Conservation (phyloP, 2,329 filamentous ascomycete species). For the Elsinoe ampelina region DNA sequence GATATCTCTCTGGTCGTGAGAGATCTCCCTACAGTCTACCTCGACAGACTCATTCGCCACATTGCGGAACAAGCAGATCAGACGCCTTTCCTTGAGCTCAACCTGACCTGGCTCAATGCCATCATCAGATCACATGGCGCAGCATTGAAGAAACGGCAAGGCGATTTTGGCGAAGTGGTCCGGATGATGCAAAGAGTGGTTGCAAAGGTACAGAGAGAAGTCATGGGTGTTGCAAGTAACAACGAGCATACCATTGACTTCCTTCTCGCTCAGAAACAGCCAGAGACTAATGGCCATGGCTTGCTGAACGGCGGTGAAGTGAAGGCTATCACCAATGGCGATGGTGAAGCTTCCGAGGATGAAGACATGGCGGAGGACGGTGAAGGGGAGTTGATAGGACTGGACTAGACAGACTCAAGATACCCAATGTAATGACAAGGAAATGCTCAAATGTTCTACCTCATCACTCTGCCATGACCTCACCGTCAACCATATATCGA, state of each 20-base stretch:
- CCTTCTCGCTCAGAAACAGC: conserved; percentile 41
- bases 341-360: conserved; percentile 16
- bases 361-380: conserved; percentile 27
- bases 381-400: conserved; percentile 43
- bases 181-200: conserved; percentile 74
- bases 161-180: conserved; percentile 73
- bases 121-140: conserved; percentile 71
- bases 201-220: conserved; percentile 68
- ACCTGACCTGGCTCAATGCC: conserved; percentile 83
- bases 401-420: conserved; percentile 31
- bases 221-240: conserved; percentile 74
- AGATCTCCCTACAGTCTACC: conserved; percentile 74
- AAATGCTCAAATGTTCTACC: neutral
- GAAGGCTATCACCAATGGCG: conserved; percentile 13
- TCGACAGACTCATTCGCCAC: conserved; percentile 74
- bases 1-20: conserved; percentile 72
- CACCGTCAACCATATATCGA: neutral
- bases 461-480: neutral
- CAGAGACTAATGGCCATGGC: conserved; percentile 3
- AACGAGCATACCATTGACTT: conserved; percentile 88
- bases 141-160: conserved; percentile 72
- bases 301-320: conserved; percentile 1
- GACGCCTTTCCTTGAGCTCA: conserved; percentile 90
- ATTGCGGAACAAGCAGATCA: conserved; percentile 81
- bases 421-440: neutral